Conservation (phyloP, 2,329 filamentous ascomycete genomes). For the Pseudogymnoascus sp. region DNA sequence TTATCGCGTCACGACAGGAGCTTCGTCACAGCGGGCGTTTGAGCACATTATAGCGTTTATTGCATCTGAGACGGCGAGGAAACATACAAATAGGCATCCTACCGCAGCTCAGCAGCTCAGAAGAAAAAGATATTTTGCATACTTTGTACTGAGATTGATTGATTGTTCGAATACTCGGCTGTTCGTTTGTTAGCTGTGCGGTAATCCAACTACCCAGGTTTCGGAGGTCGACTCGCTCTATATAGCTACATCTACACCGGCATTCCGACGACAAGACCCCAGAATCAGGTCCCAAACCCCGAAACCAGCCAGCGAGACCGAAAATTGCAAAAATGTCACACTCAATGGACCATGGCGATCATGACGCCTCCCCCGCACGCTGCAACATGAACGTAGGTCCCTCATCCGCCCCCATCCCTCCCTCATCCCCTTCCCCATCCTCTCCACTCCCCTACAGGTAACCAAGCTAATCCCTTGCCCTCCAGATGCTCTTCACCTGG, state of each 20-base stretch:
- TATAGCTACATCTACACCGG: neutral
- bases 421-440: neutral
- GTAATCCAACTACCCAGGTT: neutral
- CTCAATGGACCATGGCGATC: slow-evolving; percentile 46
- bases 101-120: neutral
- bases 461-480: neutral
- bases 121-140: neutral
- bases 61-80: neutral
- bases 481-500: slow-evolving; percentile 97
- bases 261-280: neutral
- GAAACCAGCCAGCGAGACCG: neutral
- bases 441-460: neutral
- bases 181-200: neutral
- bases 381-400: slow-evolving; percentile 83
- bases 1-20: neutral
- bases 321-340: neutral
- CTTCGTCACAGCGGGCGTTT: neutral
- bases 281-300: neutral
- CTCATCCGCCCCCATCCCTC: slow-evolving; percentile 5
- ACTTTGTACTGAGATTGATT: neutral
- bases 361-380: slow-evolving; percentile 52
- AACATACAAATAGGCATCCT: neutral
- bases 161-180: neutral
- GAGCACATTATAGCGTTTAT: neutral
- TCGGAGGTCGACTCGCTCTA: neutral